Conservation (phyloP, 768 basidiomycete species). For the Tricholoma bakamatsutake region DNA sequence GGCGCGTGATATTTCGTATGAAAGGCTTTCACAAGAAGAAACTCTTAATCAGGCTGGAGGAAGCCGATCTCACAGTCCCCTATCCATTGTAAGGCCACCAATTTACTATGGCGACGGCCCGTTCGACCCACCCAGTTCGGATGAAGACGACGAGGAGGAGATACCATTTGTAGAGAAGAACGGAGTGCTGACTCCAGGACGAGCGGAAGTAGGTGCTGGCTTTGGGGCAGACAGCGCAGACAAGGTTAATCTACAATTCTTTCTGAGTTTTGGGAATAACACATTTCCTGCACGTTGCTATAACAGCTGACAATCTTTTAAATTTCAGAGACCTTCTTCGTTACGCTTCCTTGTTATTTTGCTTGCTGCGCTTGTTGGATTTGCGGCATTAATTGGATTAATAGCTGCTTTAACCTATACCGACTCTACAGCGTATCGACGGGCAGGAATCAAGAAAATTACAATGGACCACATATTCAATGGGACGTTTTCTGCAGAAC, state of each 20-base stretch:
- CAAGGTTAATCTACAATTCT: slow-evolving; percentile 8
- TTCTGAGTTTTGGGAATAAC: neutral
- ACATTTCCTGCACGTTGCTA: neutral
- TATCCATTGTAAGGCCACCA: slow-evolving; percentile 16
- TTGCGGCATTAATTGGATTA: slow-evolving; percentile 68
- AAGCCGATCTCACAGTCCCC: slow-evolving; percentile 7
- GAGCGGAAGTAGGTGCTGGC: slow-evolving; percentile 18
- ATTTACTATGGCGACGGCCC: slow-evolving; percentile 72
- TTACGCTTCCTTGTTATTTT: slow-evolving; percentile 57
- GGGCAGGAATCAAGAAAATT: slow-evolving; percentile 56
- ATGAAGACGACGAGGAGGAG: slow-evolving; percentile 53
- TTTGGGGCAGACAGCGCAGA: slow-evolving; percentile 5
- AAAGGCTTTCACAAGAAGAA: slow-evolving; percentile 9
- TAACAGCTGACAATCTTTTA: neutral
- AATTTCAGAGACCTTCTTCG: slow-evolving; percentile 40
- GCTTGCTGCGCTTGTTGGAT: slow-evolving; percentile 49
- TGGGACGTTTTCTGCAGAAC: slow-evolving; percentile 65
- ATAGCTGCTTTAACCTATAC: slow-evolving; percentile 73
- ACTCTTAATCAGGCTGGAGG: slow-evolving; percentile 1
- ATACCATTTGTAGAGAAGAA: slow-evolving; percentile 45
- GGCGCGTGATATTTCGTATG: slow-evolving; percentile 4
- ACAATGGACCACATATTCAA: slow-evolving; percentile 92
- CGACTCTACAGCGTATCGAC: slow-evolving; percentile 41
- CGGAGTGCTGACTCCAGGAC: slow-evolving; percentile 16
- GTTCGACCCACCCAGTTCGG: slow-evolving; percentile 77